These are phyloP conservation scores for Rhizopogon roseolus DNA, from an alignment of 768 basidiomycete species.

Conservation along the genomic window DNA sequence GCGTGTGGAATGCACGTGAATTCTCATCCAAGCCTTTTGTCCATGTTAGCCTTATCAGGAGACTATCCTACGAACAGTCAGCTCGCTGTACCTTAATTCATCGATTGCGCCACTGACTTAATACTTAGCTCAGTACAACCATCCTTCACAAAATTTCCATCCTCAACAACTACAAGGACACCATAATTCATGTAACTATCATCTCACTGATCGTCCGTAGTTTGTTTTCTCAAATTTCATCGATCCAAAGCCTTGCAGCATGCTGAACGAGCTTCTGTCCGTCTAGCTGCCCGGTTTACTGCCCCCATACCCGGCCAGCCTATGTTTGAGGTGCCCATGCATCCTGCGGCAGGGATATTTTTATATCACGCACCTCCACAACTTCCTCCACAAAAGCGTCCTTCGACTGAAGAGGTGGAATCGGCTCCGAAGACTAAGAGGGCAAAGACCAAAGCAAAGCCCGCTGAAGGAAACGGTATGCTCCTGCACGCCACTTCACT, in stretches of 20 bases:
- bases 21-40: constrained; percentile 11
- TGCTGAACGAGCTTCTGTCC: constrained; percentile 52
- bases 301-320: constrained; percentile 25
- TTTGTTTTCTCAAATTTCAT: constrained; percentile 15
- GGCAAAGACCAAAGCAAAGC: constrained; percentile 34
- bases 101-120: constrained; percentile 13
- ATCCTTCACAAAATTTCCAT: constrained; percentile 30
- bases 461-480: constrained; percentile 29
- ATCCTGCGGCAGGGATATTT: constrained; percentile 20
- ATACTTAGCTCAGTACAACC: constrained; percentile 25
- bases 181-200: constrained; percentile 29
- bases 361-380: constrained; percentile 23
- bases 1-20: constrained; percentile 3
- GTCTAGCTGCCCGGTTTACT: constrained; percentile 49
- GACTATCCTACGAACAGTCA: constrained; percentile 39
- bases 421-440: constrained; percentile 44
- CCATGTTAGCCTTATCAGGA: constrained; percentile 33
- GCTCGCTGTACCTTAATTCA: constrained; percentile 2
- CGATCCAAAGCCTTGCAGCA: constrained; percentile 42
- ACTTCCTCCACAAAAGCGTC: constrained; percentile 30
- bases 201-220: constrained; percentile 14
- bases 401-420: constrained; percentile 33
- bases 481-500: constrained; percentile 4
- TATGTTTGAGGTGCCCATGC: constrained; percentile 30
- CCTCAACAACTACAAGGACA: constrained; percentile 20